These are phyloP conservation scores for Blastobotrys aristatus DNA, from an alignment of 1,139 yeast genomes.

Conservation along the genomic window DNA sequence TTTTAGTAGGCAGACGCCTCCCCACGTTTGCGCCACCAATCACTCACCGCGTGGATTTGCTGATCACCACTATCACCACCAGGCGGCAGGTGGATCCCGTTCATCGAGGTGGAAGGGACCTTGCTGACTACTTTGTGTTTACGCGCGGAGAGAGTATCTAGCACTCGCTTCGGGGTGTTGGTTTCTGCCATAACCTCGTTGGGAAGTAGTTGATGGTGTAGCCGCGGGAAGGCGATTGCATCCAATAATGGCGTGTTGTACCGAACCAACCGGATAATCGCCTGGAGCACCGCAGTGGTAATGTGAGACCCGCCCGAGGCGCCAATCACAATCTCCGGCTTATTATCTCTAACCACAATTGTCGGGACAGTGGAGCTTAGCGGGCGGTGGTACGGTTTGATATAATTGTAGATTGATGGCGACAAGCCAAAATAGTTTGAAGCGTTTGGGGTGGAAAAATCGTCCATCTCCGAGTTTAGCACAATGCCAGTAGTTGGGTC, in stretches of 20 bases:
- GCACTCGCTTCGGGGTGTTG: conserved; percentile 36
- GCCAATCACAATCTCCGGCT: conserved; percentile 64
- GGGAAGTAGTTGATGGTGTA: conserved; percentile 89
- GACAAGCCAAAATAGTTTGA: conserved; percentile 73
- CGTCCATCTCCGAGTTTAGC: conserved; percentile 92
- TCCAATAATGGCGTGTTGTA: conserved; percentile 56
- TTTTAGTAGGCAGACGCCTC: conserved; percentile 38
- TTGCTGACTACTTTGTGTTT: conserved; percentile 40
- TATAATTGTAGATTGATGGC: conserved; percentile 76
- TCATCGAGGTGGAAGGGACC: conserved; percentile 45
- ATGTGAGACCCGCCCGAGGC: conserved; percentile 95
- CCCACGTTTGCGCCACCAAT: conserved; percentile 54
- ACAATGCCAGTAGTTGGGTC: conserved; percentile 80
- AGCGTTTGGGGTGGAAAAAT: conserved; percentile 68
- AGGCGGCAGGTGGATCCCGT: conserved; percentile 42
- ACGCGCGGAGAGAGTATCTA: conserved; percentile 32
- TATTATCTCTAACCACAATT: conserved; percentile 46
- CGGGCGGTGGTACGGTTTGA: conserved; percentile 75
- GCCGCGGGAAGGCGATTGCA: conserved; percentile 68
- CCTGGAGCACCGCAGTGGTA: conserved; percentile 78
- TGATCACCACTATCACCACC: conserved; percentile 33
- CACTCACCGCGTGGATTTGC: conserved; percentile 49
- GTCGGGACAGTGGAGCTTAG: conserved; percentile 80
- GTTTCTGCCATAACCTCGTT: conserved; percentile 59
- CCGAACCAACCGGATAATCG: conserved; percentile 61